Percentiles rank a stretch among this genome's conserved stretches.
phyloP scores from a whole-genome alignment of 495 filamentous ascomycete genomes.

The Copromyces sp. region DNA sequence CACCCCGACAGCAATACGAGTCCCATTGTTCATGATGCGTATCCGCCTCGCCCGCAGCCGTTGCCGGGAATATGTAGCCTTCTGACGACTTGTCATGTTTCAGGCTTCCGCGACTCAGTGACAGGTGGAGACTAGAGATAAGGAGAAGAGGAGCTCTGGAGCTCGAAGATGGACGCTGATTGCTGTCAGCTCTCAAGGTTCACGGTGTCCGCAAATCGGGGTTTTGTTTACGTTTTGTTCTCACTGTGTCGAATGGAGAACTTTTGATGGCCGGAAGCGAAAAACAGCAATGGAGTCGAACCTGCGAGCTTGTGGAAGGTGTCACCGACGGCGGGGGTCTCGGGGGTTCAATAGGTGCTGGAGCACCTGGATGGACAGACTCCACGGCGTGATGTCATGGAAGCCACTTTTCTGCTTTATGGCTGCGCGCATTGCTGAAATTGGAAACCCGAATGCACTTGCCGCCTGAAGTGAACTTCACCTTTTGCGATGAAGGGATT shows the following conservation, averaged over 20 bases:
- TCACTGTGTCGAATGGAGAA: not conserved
- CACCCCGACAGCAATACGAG: not conserved
- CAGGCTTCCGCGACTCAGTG: not conserved
- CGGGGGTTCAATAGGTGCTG: not conserved
- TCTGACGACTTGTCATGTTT: not conserved
- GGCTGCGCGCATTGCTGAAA: not conserved
- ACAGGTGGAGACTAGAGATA: not conserved
- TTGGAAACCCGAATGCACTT: not conserved
- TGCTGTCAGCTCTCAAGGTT: not conserved
- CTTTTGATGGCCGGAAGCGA: not conserved
- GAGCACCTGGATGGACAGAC: not conserved
- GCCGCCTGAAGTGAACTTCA: not conserved
- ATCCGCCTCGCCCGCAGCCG: not conserved
- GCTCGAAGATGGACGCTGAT: too few species aligned
- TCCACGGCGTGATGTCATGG: not conserved
- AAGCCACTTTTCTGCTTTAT: not conserved
- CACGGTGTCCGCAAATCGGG: not conserved
- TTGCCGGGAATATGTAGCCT: not conserved
- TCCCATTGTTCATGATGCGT: not conserved
- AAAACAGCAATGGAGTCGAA: not conserved
- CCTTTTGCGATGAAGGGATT: not conserved
- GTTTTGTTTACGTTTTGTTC: not conserved
- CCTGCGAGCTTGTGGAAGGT: not conserved
- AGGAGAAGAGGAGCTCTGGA: not conserved
- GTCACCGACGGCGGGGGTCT: not conserved